Evolutionary conservation across 495 filamentous ascomycete species (phyloP), one percentile per base, ranked within the genome.

Genomic region (Daldinia concentrica): DNA sequence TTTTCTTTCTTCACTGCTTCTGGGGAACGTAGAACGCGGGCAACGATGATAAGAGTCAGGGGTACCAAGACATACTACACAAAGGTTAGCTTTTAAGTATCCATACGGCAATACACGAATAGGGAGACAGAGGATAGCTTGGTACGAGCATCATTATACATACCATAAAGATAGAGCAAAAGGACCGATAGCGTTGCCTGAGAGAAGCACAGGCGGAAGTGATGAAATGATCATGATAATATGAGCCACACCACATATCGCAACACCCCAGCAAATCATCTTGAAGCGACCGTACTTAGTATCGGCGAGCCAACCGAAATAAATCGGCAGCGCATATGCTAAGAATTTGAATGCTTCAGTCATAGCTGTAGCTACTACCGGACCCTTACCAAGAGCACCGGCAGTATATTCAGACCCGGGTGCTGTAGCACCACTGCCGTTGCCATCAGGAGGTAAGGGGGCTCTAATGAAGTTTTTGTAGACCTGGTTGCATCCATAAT

Each of bases 201-300:
- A 79, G 56, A 85, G 80, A 15, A 91, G 82, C 15, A 89, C 79
- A 7, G 80, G 76, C 1, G 89, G 88, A 14, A 89, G 81, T 8
- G 88, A 84, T 8, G 86, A 87, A 52, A 88, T 79, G 56, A 90
- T 84, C 76, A 89, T 85, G 72, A 91, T 86, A 54, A 90, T 68
- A 73, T 90, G 88, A 22, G 88, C 88, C 43, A 89, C 63, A 57
- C 89, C 84, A 66, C 87, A 90, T 34, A 91, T 78, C 0, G 77
- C 55, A 0, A 90, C 85, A 64, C 89, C 90, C 69, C 86, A 79
- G 62, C 82, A 79, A 66, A 91, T 90, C 66, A 87, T 86, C 63
- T 85, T 86, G 77, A 87, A 90, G 22, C 86, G 82, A 2, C 87
- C 87, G 32, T 86, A 80, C 62, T 85, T 79, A 8, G 84, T 83